phyloP scores from a whole-genome alignment of 805 yeast genomes.

The Zygotorulaspora sp. region DNA sequence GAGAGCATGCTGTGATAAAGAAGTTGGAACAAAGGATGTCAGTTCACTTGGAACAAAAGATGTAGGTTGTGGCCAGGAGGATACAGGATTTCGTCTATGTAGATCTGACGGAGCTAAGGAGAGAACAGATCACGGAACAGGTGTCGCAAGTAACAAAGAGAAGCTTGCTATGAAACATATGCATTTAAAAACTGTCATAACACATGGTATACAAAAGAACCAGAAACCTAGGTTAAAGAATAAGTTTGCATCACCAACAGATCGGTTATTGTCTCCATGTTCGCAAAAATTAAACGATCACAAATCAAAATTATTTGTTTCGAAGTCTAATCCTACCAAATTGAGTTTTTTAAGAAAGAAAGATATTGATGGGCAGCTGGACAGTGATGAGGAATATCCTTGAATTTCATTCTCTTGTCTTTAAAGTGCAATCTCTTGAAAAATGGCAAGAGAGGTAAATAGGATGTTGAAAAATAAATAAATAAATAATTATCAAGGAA shows the following conservation, averaged over 20 bases:
- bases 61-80: neutral
- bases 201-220: conserved; percentile 9
- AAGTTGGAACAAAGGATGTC: neutral
- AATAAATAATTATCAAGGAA: too few species aligned
- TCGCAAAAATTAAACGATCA: conserved; percentile 51
- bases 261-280: conserved; percentile 53
- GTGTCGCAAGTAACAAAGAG: neutral
- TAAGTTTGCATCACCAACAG: conserved; percentile 52
- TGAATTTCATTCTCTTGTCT: too few species aligned
- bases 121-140: neutral
- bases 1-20: neutral
- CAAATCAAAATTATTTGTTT: conserved; percentile 31
- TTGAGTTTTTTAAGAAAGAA: conserved; percentile 13
- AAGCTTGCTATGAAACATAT: neutral
- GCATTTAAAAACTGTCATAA: conserved; percentile 1
- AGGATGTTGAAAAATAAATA: too few species aligned
- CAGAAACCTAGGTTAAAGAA: conserved; percentile 17
- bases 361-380: conserved; percentile 1
- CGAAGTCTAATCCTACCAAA: conserved; percentile 21
- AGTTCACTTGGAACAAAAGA: neutral
- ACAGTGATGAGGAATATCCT: conserved; percentile 8
- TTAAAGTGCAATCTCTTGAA: too few species aligned
- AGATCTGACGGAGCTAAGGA: neutral
- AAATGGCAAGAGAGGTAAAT: neutral
- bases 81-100: neutral